Percentiles rank a stretch among this genome's conserved stretches.
Evolutionary conservation across 1,284 basidiomycete genomes (phyloP).

Genomic region (Phellopilus nigrolimitatus): DNA sequence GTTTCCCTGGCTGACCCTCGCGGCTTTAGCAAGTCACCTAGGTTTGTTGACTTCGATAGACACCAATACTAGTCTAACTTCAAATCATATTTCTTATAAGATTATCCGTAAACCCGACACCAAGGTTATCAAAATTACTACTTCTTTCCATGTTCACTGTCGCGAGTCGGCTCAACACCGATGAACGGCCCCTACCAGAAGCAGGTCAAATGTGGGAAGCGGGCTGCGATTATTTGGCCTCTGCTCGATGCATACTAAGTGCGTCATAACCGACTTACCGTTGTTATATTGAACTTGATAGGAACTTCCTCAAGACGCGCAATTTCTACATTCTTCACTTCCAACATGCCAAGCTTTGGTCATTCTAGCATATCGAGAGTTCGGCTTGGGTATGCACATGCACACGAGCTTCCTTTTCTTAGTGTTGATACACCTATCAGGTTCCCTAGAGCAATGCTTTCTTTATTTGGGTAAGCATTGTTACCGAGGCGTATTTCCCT

Average conservation of each 20-base stretch:
- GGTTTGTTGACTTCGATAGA: constrained; percentile 1
- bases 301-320: constrained; percentile 41
- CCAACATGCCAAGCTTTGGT: constrained; percentile 75
- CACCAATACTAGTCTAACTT: background rate
- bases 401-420: background rate
- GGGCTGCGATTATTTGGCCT: constrained; percentile 61
- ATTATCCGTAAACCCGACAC: constrained; percentile 23
- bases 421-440: constrained; percentile 26
- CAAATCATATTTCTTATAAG: constrained; percentile 28
- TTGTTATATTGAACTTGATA: constrained; percentile 8
- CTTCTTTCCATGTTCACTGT: constrained; percentile 77
- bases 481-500: constrained; percentile 11
- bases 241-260: constrained; percentile 69
- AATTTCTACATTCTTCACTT: constrained; percentile 60
- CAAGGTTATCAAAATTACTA: constrained; percentile 64
- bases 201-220: constrained; percentile 67
- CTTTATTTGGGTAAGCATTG: constrained; percentile 59
- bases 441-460: constrained; percentile 79
- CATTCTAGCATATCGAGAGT: constrained; percentile 75
- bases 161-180: constrained; percentile 63
- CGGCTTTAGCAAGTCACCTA: background rate
- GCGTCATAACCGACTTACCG: background rate
- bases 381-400: constrained; percentile 62
- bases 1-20: background rate
- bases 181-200: constrained; percentile 39